Base-by-base conservation (phyloP, 2,329 filamentous ascomycete species). In the Epichloe typhina region DNA sequence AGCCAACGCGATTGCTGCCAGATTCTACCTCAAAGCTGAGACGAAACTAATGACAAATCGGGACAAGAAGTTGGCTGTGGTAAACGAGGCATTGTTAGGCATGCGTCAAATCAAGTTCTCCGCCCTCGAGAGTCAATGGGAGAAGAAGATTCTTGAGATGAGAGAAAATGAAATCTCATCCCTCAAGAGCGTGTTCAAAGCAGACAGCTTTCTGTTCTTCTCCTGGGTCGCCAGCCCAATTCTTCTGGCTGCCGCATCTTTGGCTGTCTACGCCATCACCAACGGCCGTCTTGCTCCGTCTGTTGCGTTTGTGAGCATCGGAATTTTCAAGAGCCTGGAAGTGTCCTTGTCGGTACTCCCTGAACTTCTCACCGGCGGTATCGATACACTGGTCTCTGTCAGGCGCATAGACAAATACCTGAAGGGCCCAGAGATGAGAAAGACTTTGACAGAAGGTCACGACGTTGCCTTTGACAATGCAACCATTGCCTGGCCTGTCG, bases 21-120 rank as follows among this genome's bases (percentile, higher is more conserved):
- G 76, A 60, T 71, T 71, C 19, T 87, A 88, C 59, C 70, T 82
- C 1, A 71, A 69, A 21, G 76, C 81, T 4, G 83, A 88, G 59
- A 82, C 84, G 50, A 69, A 73, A 47, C 65, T 91, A 47, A 90
- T 90, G 85, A 86, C 84, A 61, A 73, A 82, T 31, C 74, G 86
- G 43, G 87, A 91, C 62, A 73, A 80, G 50, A 91, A 90, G 65
- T 75, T 89, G 66, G 82, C 77, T 0, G 76, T 89, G 13, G 76
- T 93, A 33, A 86, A 85, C 1, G 86, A 93, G 64, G 84, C 83
- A 0, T 68, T 93, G 1, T 78, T 86, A 57, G 86, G 86, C 7
- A 90, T 91, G 55, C 79, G 86, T 1, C 87, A 93, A 64, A 88
- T 93, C 68, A 93, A 93, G 60, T 89, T 91, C 58, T 85, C 85